phyloP scores from a whole-genome alignment of 2,329 filamentous ascomycete species.

The Diaporthe aspalathi region DNA sequence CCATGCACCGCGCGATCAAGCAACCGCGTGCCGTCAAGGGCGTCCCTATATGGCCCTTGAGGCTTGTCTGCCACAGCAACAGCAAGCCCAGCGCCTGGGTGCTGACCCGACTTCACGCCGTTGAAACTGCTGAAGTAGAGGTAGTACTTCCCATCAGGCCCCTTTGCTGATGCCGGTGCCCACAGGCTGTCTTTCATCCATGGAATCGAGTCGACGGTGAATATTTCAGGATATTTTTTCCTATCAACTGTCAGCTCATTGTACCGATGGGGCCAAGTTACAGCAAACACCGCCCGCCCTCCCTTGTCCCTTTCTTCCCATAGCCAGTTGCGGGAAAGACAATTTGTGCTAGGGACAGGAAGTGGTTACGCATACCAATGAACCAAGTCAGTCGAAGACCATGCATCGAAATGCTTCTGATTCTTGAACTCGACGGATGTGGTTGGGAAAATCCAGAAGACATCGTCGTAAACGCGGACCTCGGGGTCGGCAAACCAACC shows the following conservation, averaged over 20 bases:
- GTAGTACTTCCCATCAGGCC: conserved; percentile 57
- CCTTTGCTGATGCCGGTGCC: conserved; percentile 57
- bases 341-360: not conserved
- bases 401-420: conserved; percentile 62
- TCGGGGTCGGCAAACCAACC: conserved; percentile 60
- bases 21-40: conserved; percentile 7
- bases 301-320: not conserved
- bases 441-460: conserved; percentile 62
- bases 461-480: conserved; percentile 55
- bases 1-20: conserved; percentile 1
- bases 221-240: conserved; percentile 45
- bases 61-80: conserved; percentile 52
- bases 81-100: conserved; percentile 53
- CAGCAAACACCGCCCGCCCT: too few relatives aligned
- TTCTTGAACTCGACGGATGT: conserved; percentile 56
- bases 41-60: conserved; percentile 22
- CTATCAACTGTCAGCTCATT: not conserved
- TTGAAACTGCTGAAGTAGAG: conserved; percentile 61
- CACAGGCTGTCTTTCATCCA: conserved; percentile 59
- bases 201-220: conserved; percentile 51
- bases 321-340: not conserved
- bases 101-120: conserved; percentile 51
- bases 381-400: conserved; percentile 59
- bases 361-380: conserved; percentile 57
- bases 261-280: too few relatives aligned